Base-by-base conservation (phyloP, 345 rosid species). In the Laguncularia racemosa region DNA sequence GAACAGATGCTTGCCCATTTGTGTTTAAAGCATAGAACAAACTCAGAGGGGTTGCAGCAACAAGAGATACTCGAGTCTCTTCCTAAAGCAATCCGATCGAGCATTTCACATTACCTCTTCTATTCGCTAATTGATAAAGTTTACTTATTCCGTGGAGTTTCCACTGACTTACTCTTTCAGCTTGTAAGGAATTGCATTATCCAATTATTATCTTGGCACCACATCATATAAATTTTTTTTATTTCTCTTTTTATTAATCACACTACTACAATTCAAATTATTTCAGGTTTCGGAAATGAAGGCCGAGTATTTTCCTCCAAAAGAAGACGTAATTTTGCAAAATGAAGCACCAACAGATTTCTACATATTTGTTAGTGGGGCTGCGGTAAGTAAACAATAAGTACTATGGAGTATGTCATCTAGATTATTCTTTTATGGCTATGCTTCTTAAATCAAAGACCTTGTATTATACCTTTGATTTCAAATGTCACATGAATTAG, bases 331-430 rank as follows among this genome's bases (percentile, higher is more conserved):
- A 33, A 79, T 86, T 60, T 76, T 86, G 66, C 88, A 84, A 70
- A 86, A 86, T 48, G 95, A 86, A 80, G 90, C 95, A 13, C 91
- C 91, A 2, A 84, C 95, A 23, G 95, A 86, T 57, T 86, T 86
- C 67, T 86, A 86, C 76, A 64, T 84, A 50, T 81, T 86, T 61
- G 95, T 84, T 55, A 65, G 71, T 0, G 95, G 91, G 13, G 77
- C 91, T 12, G 88, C 83, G 86, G 95, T 86, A 80, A 76, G 40
- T 7, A 33, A 33, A 33, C 40, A 6, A 4, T 7, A 1, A 33
- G 40, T 33, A 9, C 40, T 33, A 6, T 33, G 11, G 1, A 20
- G 14, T 3, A 44, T 58, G 50, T 13, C 48, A 16, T 12, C 17
- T 19, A 59, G 38, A 28, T 46, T 47, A 23, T 47, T 2, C 14